Evolutionary conservation across 2,329 filamentous ascomycete genomes (phyloP), one percentile per base, ranked within the genome.

Genomic region (Tolypocladium cylindrosporum): DNA sequence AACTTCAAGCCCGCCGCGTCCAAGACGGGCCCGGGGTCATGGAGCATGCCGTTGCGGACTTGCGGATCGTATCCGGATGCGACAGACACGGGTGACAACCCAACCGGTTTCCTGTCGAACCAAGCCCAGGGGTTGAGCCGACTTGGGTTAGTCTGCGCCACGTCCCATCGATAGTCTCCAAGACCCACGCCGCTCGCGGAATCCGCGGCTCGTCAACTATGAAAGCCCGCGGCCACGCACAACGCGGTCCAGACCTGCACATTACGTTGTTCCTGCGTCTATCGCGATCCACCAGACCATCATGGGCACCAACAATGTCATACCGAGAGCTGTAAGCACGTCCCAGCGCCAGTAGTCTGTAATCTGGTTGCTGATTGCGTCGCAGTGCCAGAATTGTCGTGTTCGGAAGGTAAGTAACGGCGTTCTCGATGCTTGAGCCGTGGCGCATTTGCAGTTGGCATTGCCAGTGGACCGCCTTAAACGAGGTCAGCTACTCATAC

Each of bases 331-430:
- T 14, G 51, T 54, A 54, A 54, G 51, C 51, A 24, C 14, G 11
- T 40, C 36, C n/a, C 9, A 13, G 16, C 31, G 19, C 16, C 50
- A 24, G 36, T 11, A 24, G 19, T 14, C 2, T 37, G 34, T 39
- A 10, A 5, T 13, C 9, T 6, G 9, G 13, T 14, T 40, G 36
- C 51, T 54, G 13, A 37, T 21, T 16, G 1, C 37, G 42, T 31
- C 43, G 11, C n/a, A 56, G 55, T 56, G 55, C 24, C 55, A 56
- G 24, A 56, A 56, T 24, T 56, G 55, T 27, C 55, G 55, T 5
- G 41, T 48, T 45, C 55, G 55, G 16, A 56, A 56, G 55, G 55
- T 56, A 13, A 27, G 34, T 4, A 14, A 16, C 5, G 3, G n/a
- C 21, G 43, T 24, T 13, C 36, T 37, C 9, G 36, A 36, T 9